Evolutionary conservation across 2,329 filamentous ascomycete genomes (phyloP).

Genomic region (Anthostomella pinea): DNA sequence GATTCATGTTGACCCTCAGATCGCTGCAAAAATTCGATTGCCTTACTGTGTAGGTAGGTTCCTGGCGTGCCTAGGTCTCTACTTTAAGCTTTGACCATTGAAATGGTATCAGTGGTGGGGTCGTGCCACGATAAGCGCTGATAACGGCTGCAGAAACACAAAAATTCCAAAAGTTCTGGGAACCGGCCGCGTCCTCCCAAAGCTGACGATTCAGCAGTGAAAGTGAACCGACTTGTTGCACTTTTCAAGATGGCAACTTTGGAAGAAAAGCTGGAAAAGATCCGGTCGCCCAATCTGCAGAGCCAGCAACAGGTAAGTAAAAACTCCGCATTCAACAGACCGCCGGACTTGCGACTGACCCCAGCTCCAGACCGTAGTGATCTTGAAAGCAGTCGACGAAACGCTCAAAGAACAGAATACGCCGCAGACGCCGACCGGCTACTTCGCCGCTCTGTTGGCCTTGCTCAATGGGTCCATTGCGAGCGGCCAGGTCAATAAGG

Average conservation of each 20-base stretch:
- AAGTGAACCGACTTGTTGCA: constrained; percentile 14
- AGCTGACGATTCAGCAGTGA: constrained; percentile 6
- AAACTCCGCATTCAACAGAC: neutral
- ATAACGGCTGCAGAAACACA: constrained; percentile 27
- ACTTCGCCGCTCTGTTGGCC: constrained; percentile 92
- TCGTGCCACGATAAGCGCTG: constrained; percentile 25
- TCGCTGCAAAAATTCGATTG: too few relatives aligned
- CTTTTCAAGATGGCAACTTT: constrained; percentile 52
- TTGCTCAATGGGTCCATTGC: constrained; percentile 76
- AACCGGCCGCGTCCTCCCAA: constrained; percentile 10
- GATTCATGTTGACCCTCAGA: too few relatives aligned
- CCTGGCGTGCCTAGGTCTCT: too few relatives aligned
- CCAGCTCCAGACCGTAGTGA: constrained; percentile 66
- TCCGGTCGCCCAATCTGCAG: constrained; percentile 92
- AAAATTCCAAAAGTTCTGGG: constrained; percentile 18
- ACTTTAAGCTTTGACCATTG: too few relatives aligned
- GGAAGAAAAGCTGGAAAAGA: constrained; percentile 93
- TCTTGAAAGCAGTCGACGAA: constrained; percentile 88
- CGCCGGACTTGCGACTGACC: constrained; percentile 10
- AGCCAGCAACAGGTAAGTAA: constrained; percentile 81
- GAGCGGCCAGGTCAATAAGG: constrained; percentile 70
- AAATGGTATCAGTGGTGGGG: constrained; percentile 28
- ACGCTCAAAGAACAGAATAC: constrained; percentile 87
- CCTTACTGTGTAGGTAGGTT: too few relatives aligned
- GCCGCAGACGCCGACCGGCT: constrained; percentile 79